Evolutionary conservation across 306 rosid genomes (phyloP).

Genomic region (Prunus kanzakura): DNA sequence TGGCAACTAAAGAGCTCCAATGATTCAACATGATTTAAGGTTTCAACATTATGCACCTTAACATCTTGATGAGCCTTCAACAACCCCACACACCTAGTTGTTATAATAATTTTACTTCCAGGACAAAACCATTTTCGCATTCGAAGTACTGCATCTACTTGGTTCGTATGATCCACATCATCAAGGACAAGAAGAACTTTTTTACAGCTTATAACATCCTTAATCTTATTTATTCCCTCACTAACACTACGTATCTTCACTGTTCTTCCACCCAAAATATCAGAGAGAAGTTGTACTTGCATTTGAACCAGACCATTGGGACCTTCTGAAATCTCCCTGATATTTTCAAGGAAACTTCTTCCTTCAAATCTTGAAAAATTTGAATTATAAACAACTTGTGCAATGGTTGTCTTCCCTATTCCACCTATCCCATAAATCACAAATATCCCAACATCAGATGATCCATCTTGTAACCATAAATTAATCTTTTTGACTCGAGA

Average conservation of each 20-base stretch:
- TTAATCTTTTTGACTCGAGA: background rate
- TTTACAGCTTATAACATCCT: background rate
- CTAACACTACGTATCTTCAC: background rate
- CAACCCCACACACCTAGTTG: background rate
- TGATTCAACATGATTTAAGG: background rate
- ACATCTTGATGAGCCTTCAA: background rate
- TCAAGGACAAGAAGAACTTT: background rate
- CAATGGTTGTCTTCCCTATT: background rate
- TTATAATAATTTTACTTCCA: background rate
- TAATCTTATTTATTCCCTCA: background rate
- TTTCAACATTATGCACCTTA: background rate
- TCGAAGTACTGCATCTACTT: background rate
- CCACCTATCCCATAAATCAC: background rate
- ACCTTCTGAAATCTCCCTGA: background rate
- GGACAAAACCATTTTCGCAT: background rate
- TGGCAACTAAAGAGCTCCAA: slow-evolving; percentile 1
- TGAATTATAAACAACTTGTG: background rate
- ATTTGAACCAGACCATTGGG: background rate
- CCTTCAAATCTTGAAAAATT: background rate
- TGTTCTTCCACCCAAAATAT: background rate
- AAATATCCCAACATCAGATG: background rate
- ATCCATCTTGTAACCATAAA: slow-evolving; percentile 1
- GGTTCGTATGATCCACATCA: background rate
- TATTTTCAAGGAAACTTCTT: slow-evolving; percentile 1
- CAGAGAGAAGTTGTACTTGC: background rate